Evolutionary conservation across 2,329 filamentous ascomycete species (phyloP), one percentile per base, ranked within the genome.

Genomic region (Coniochaeta sp.): DNA sequence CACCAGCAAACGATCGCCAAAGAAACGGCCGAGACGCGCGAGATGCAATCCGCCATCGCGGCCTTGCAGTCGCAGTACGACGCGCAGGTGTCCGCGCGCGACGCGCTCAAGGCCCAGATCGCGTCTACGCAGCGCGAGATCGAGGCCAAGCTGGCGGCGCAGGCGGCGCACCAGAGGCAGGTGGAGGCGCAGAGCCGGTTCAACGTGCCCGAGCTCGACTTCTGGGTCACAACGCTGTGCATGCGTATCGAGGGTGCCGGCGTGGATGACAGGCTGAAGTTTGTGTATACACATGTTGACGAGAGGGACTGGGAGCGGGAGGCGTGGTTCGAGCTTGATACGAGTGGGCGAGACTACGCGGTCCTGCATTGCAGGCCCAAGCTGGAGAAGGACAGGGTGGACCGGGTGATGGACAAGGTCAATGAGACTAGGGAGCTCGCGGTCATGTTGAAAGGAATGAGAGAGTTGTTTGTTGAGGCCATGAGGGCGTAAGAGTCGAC

Each of bases 221-320:
- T 97, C 66, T 99, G 94, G 94, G 88, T 95, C 66, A 87, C 86
- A 51, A 94, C 92, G 65, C 74, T 99, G 54, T 91, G 92, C 53
- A 69, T 97, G 65, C 78, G 87, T 55, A 95, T 99, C 63, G 92
- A 97, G 65, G 92, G 92, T 1, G 88, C 89, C 0, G 91, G 89
- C 1, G 81, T 82, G 63, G 85, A 89, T 56, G 91, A 96, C 69
- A 80, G 88, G 24, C 75, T 99, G 60, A 92, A 92, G 68, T 96
- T 99, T 66, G 81, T 94, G 2, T 99, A 90, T 65, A 87, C 83
- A 26, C 89, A 95, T 67, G 76, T 97, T 45, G 84, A 95, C 64
- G 90, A 95, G 72, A 82, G 83, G 61, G 86, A 94, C 64, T 91
- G 89, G 86, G 89, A 91, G 60, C 79, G 84, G 53, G 91, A 97